Evolutionary conservation across 2,329 filamentous ascomycete genomes (phyloP).

Genomic region (Paecilomyces fulvus): DNA sequence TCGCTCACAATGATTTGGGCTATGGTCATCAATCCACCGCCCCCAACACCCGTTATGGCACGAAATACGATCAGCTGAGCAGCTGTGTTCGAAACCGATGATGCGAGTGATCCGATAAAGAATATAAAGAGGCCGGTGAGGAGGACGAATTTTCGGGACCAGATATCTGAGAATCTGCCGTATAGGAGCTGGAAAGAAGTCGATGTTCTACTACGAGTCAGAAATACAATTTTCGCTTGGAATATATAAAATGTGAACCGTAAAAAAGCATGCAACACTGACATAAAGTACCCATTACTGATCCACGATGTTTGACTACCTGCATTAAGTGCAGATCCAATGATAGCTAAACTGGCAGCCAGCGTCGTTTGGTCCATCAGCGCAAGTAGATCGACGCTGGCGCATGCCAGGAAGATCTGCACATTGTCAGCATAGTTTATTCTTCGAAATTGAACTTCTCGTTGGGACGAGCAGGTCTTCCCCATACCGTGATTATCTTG

Average conservation of each 20-base stretch:
- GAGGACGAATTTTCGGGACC: constrained; percentile 51
- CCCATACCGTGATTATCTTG: constrained; percentile 43
- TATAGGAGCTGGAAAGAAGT: constrained; percentile 58
- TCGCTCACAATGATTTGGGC: constrained; percentile 56
- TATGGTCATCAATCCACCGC: constrained; percentile 51
- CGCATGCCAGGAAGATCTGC: constrained; percentile 50
- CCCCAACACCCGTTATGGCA: constrained; percentile 51
- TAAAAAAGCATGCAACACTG: constrained; percentile 56
- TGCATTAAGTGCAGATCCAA: constrained; percentile 44
- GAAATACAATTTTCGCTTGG: constrained; percentile 46
- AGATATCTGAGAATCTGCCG: constrained; percentile 53
- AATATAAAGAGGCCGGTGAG: constrained; percentile 47
- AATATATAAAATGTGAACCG: constrained; percentile 49
- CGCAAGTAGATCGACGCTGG: constrained; percentile 47
- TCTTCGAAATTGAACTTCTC: background rate
- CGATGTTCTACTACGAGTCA: constrained; percentile 60
- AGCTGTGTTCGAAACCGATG: constrained; percentile 48
- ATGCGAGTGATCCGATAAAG: constrained; percentile 49
- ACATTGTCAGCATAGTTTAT: background rate
- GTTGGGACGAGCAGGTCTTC: background rate
- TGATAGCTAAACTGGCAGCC: constrained; percentile 47
- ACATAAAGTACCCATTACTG: constrained; percentile 50
- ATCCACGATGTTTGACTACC: constrained; percentile 48
- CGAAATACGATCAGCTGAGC: constrained; percentile 54
- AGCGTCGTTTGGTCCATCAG: constrained; percentile 53